These are phyloP conservation scores for Aureobasidium sp. DNA, from an alignment of 2,329 filamentous ascomycete species.

Conservation along the genomic window DNA sequence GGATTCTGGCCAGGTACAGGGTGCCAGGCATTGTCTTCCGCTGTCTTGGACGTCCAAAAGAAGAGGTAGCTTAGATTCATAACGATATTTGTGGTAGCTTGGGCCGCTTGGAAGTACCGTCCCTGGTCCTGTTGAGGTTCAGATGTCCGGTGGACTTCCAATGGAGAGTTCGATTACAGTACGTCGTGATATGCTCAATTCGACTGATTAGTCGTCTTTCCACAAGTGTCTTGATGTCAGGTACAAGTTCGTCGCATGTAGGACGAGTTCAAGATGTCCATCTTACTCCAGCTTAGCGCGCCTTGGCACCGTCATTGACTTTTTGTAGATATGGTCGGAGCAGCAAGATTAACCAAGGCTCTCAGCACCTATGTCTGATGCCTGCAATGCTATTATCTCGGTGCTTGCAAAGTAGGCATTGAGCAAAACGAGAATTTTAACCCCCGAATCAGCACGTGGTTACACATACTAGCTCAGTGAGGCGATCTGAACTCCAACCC, in stretches of 20 bases:
- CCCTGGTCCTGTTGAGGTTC: neutral
- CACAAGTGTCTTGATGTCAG: neutral
- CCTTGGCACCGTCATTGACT: neutral
- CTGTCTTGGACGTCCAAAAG: neutral
- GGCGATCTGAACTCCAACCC: neutral
- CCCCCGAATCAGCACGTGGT: neutral
- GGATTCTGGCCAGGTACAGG: neutral
- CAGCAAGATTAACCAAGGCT: neutral
- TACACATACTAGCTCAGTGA: neutral
- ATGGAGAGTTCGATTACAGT: neutral
- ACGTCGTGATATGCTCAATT: neutral
- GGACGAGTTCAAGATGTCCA: neutral
- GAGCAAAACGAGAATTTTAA: too few species aligned
- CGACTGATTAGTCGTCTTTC: neutral
- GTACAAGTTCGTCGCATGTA: neutral
- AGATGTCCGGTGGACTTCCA: too few species aligned
- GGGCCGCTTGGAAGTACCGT: neutral
- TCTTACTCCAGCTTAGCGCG: neutral
- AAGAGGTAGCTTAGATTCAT: neutral
- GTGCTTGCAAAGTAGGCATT: neutral
- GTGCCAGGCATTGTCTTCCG: neutral
- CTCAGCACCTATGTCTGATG: neutral
- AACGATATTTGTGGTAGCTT: neutral
- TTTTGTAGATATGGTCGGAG: neutral
- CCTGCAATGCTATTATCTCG: neutral